These are phyloP conservation scores for Baeospora myosura DNA, from an alignment of 1,284 basidiomycete genomes.

Conservation along the genomic window DNA sequence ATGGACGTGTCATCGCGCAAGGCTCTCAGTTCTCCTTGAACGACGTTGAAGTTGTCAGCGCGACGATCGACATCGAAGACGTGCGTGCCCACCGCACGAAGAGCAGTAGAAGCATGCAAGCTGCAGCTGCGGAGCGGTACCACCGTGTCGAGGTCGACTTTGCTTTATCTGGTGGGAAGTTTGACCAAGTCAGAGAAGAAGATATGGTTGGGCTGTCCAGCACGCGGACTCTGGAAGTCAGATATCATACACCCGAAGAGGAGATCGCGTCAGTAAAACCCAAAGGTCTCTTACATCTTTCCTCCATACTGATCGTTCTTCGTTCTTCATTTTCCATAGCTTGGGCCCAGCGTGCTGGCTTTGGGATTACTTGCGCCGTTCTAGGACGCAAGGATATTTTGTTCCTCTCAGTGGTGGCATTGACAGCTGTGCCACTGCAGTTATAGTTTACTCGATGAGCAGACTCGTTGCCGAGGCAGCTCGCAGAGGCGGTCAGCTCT, in stretches of 20 bases:
- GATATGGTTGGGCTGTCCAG: constrained; percentile 43
- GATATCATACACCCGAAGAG: constrained; percentile 87
- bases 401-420: constrained; percentile 96
- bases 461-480: constrained; percentile 78
- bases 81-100: constrained; percentile 82
- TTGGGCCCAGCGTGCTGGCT: constrained; percentile 98
- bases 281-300: not conserved
- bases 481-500: constrained; percentile 50
- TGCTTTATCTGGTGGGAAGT: constrained; percentile 67
- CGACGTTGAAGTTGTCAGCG: constrained; percentile 93
- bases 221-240: constrained; percentile 46
- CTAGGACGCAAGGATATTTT: constrained; percentile 92
- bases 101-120: constrained; percentile 86
- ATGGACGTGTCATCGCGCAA: constrained; percentile 89
- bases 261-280: constrained; percentile 82
- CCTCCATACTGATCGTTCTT: constrained; percentile 10
- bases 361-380: constrained; percentile 96
- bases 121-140: constrained; percentile 67
- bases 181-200: constrained; percentile 51
- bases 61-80: constrained; percentile 93
- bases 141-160: constrained; percentile 75
- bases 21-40: constrained; percentile 93
- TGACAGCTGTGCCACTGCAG: constrained; percentile 92
- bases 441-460: constrained; percentile 96
- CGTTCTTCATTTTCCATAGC: no score